These are phyloP conservation scores for Plicaturopsis crispa DNA, from an alignment of 768 basidiomycete genomes.

Conservation along the genomic window DNA sequence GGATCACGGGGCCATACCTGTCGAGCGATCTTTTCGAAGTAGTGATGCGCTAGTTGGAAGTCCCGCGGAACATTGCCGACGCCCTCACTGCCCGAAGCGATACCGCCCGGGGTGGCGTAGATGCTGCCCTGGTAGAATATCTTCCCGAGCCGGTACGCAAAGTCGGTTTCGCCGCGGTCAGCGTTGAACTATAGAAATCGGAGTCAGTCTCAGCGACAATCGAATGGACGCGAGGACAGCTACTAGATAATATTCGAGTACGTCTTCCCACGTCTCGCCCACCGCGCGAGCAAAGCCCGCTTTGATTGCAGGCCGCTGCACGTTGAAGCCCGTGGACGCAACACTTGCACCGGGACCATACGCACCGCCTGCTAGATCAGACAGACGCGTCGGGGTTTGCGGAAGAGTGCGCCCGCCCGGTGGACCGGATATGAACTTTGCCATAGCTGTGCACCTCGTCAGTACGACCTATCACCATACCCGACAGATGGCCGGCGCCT, in stretches of 20 bases:
- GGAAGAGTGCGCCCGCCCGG: conserved; percentile 87
- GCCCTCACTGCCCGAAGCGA: conserved; percentile 85
- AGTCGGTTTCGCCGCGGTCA: conserved; percentile 83
- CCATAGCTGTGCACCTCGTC: conserved; percentile 51
- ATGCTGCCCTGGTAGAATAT: conserved; percentile 96
- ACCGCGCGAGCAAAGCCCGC: conserved; percentile 78
- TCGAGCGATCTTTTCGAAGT: conserved; percentile 81
- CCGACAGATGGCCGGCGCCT: conserved; percentile 6
- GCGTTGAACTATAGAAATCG: conserved; percentile 71
- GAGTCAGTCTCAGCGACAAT: neutral
- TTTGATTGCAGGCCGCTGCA: conserved; percentile 68
- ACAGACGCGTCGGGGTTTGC: conserved; percentile 71
- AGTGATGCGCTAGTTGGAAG: conserved; percentile 66
- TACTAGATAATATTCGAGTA: conserved; percentile 88
- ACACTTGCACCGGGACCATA: conserved; percentile 94
- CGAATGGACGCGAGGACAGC: conserved; percentile 10
- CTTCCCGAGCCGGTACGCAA: conserved; percentile 89
- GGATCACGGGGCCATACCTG: conserved; percentile 86
- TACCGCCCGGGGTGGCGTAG: conserved; percentile 72
- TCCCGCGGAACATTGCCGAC: conserved; percentile 83
- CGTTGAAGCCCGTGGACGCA: conserved; percentile 77
- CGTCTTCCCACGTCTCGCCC: conserved; percentile 91
- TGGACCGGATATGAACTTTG: conserved; percentile 74
- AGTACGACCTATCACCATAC: conserved; percentile 1
- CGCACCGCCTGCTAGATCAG: conserved; percentile 88